Percentiles rank a stretch among this genome's conserved stretches.
Evolutionary conservation across 2,329 filamentous ascomycete species (phyloP).

Genomic region (Penicillium polonicum): DNA sequence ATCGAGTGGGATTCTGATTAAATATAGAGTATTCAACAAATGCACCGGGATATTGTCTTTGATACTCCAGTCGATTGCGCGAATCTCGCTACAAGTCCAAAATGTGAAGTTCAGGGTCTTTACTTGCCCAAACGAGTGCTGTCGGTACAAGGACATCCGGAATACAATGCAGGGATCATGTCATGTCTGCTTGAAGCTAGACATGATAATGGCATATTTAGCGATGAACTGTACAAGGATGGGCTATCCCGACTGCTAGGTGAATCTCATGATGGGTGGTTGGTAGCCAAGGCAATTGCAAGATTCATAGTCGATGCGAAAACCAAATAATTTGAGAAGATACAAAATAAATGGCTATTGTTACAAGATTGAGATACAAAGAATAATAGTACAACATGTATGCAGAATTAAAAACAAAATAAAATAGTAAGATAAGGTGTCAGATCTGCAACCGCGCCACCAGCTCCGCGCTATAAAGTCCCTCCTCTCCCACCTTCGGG

Average conservation of each 20-base stretch:
- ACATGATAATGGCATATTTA: constrained; percentile 24
- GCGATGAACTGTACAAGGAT: constrained; percentile 23
- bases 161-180: constrained; percentile 44
- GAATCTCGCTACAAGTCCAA: constrained; percentile 44
- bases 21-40: constrained; percentile 42
- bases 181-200: constrained; percentile 31
- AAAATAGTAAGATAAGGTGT: neutral
- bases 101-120: constrained; percentile 47
- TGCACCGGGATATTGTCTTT: constrained; percentile 50
- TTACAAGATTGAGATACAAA: neutral
- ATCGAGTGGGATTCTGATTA: neutral
- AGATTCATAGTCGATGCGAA: neutral
- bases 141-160: constrained; percentile 52
- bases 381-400: neutral
- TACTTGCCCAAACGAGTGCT: constrained; percentile 43
- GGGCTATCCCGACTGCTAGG: constrained; percentile 18
- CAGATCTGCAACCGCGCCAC: constrained; percentile 5
- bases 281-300: constrained; percentile 14
- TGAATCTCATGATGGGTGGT: constrained; percentile 25
- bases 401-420: neutral
- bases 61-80: constrained; percentile 42
- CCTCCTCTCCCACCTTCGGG: constrained; percentile 5
- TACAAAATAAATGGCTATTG: neutral
- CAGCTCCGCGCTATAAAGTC: constrained; percentile 10
- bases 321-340: neutral